phyloP scores from a whole-genome alignment of 495 filamentous ascomycete species.

The Halenospora varia region DNA sequence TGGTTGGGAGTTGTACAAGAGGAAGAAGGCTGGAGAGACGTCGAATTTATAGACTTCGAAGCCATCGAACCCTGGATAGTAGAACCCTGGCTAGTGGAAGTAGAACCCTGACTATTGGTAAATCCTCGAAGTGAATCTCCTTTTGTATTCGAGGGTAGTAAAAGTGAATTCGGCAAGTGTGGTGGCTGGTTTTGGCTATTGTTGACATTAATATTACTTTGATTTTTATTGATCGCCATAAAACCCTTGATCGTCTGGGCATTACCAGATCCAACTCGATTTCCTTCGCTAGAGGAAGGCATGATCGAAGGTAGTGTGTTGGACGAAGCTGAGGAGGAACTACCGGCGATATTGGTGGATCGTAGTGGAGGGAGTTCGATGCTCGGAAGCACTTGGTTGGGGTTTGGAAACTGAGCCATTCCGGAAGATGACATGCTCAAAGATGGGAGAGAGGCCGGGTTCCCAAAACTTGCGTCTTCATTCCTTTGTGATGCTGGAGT shows the following conservation, averaged over 20 bases:
- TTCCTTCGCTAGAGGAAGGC: not conserved
- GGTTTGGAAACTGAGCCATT: not conserved
- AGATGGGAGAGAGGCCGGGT: not conserved
- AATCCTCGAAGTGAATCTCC: too few species aligned
- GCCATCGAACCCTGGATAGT: too few species aligned
- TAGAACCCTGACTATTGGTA: too few species aligned
- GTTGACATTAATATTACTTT: not conserved
- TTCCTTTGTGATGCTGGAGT: too few species aligned
- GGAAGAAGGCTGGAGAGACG: too few species aligned
- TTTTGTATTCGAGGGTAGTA: not conserved
- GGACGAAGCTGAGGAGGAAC: not conserved
- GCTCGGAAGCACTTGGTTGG: not conserved
- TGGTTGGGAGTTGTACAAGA: not conserved
- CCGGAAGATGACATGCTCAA: not conserved
- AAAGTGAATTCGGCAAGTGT: not conserved
- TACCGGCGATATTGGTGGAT: not conserved
- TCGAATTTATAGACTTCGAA: too few species aligned
- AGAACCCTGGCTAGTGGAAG: too few species aligned
- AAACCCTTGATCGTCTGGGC: conserved; percentile 14
- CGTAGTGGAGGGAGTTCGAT: not conserved
- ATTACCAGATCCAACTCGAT: not conserved
- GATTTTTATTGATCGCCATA: conserved; percentile 14
- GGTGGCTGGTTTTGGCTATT: too few species aligned
- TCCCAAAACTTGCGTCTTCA: too few species aligned
- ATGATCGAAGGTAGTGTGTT: not conserved